A percentile compares a stretch with the other conserved stretches of the same genome.
phyloP scores from a whole-genome alignment of 805 yeast species.

The Lipomyces japonicus region DNA sequence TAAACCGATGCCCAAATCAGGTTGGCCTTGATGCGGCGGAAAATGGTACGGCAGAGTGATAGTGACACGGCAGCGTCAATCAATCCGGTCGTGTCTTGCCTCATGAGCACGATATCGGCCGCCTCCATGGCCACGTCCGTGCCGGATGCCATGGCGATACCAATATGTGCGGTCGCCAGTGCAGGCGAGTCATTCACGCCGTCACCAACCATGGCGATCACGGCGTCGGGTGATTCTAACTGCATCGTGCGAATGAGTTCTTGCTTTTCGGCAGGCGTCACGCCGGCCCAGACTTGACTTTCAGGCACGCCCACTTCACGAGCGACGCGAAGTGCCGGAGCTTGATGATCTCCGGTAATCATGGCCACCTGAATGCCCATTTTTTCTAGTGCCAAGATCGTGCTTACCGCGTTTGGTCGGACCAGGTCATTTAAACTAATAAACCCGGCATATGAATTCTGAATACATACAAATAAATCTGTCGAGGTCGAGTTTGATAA shows the following conservation, averaged over 20 bases:
- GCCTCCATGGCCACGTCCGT: slow-evolving; percentile 96
- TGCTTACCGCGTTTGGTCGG: slow-evolving; percentile 60
- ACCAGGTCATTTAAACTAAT: slow-evolving; percentile 65
- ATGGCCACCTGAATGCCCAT: slow-evolving; percentile 66
- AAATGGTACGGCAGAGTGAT: slow-evolving; percentile 65
- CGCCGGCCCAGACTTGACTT: slow-evolving; percentile 65
- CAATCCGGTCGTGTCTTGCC: slow-evolving; percentile 36
- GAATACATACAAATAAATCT: slow-evolving; percentile 54
- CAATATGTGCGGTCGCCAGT: slow-evolving; percentile 78
- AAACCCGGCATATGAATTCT: slow-evolving; percentile 58
- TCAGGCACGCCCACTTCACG: slow-evolving; percentile 60
- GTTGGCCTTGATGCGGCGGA: slow-evolving; percentile 73
- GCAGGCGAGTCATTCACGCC: slow-evolving; percentile 99
- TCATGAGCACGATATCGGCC: slow-evolving; percentile 81
- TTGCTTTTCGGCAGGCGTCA: slow-evolving; percentile 74
- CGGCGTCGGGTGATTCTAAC: slow-evolving; percentile 25
- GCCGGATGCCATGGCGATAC: slow-evolving; percentile 87
- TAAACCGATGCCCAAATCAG: slow-evolving; percentile 82
- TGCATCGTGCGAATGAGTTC: slow-evolving; percentile 59
- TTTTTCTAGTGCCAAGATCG: slow-evolving; percentile 51
- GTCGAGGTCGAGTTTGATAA: slow-evolving; percentile 42
- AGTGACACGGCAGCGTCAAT: slow-evolving; percentile 49
- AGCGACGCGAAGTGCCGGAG: slow-evolving; percentile 64
- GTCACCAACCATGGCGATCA: slow-evolving; percentile 89
- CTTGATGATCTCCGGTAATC: slow-evolving; percentile 81